Percentiles rank a stretch among this genome's conserved stretches.
Conservation (phyloP, 495 filamentous ascomycete genomes). For the Pyrenula massariospora region DNA sequence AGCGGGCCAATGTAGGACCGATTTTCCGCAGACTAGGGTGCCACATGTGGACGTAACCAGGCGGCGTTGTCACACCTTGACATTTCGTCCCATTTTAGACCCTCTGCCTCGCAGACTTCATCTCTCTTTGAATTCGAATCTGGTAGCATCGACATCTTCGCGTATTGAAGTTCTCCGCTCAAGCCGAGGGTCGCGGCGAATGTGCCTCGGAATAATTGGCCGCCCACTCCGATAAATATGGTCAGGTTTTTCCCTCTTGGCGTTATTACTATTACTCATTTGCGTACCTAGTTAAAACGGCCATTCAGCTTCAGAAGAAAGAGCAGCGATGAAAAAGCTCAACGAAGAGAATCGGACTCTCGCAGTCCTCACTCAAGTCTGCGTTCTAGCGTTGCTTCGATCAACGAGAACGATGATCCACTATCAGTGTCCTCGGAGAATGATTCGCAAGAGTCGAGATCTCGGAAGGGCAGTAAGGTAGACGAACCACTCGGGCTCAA, state of each 20-base stretch:
- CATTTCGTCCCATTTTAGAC: neutral
- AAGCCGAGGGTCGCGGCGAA: neutral
- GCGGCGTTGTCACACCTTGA: neutral
- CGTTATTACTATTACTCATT: neutral
- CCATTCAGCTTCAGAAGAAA: conserved; percentile 7
- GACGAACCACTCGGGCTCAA: conserved; percentile 19
- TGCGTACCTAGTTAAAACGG: conserved; percentile 3
- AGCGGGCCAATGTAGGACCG: neutral
- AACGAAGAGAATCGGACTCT: conserved; percentile 4
- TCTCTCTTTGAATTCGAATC: neutral
- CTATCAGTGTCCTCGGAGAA: neutral
- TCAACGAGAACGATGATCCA: conserved; percentile 1
- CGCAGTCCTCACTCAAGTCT: conserved; percentile 5
- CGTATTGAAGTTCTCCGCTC: neutral
- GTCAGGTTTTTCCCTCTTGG: conserved; percentile 2
- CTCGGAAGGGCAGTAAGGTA: conserved; percentile 2
- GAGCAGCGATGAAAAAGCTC: conserved; percentile 7
- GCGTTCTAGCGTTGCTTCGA: conserved; percentile 1
- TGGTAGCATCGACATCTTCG: neutral
- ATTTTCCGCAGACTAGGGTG: neutral
- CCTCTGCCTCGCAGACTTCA: neutral
- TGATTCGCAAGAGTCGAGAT: conserved; percentile 1
- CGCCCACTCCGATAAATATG: no score
- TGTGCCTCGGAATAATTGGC: neutral
- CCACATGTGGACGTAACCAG: neutral